These are phyloP conservation scores for Ligustrum vulgare DNA, from an alignment of 257 asterid species.

Conservation along the genomic window DNA sequence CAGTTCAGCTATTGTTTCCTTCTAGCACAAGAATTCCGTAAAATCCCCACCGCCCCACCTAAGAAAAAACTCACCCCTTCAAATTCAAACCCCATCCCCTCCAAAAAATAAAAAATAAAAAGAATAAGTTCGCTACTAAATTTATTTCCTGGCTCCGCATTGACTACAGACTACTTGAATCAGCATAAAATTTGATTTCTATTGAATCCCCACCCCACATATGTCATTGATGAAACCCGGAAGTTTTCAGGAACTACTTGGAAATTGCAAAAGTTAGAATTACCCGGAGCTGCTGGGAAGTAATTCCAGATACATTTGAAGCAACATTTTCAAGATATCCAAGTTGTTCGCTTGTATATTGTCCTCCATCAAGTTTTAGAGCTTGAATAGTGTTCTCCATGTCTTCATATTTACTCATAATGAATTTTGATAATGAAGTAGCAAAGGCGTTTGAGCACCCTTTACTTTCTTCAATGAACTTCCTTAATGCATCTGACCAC, in stretches of 20 bases:
- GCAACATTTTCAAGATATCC: slow-evolving; percentile 46
- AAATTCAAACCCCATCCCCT: not conserved
- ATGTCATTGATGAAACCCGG: not conserved
- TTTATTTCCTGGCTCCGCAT: not conserved
- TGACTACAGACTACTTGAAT: not conserved
- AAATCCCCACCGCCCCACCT: not conserved
- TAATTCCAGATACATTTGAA: slow-evolving; percentile 66
- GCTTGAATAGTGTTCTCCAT: slow-evolving; percentile 35
- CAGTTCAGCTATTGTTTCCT: not conserved
- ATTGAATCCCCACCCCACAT: not conserved
- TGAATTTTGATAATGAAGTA: slow-evolving; percentile 49
- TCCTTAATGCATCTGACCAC: slow-evolving; percentile 42
- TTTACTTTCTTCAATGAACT: slow-evolving; percentile 26
- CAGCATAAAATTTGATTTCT: not conserved
- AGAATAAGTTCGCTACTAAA: too few relatives aligned
- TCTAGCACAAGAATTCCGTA: not conserved
- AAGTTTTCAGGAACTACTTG: not conserved
- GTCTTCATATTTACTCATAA: slow-evolving; percentile 40
- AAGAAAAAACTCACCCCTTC: not conserved
- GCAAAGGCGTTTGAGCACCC: slow-evolving; percentile 69
- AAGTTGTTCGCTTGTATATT: slow-evolving; percentile 37
- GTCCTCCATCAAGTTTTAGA: slow-evolving; percentile 38
- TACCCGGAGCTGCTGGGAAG: slow-evolving; percentile 76
- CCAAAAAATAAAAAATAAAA: too few relatives aligned
- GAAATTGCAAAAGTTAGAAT: slow-evolving; percentile 6